phyloP scores from a whole-genome alignment of 345 rosid genomes.

The Alliaria petiolata region DNA sequence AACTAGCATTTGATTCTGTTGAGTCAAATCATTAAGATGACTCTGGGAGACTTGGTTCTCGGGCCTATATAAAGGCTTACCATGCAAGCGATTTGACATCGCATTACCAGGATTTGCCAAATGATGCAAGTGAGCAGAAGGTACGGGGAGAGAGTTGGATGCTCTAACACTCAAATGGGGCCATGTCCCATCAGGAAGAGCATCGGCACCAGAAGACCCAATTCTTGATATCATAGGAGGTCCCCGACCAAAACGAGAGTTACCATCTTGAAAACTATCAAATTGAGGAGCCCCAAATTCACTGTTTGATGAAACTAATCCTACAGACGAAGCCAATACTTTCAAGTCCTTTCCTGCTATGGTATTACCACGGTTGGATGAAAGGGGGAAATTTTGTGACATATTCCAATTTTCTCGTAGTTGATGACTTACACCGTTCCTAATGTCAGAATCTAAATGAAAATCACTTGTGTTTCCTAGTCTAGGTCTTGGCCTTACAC shows the following conservation, averaged over 20 bases:
- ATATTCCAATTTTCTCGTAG: slow-evolving; percentile 48
- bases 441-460: slow-evolving; percentile 41
- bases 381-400: slow-evolving; percentile 37
- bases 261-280: slow-evolving; percentile 46
- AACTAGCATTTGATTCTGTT: slow-evolving; percentile 44
- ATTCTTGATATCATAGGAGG: slow-evolving; percentile 37
- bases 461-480: slow-evolving; percentile 39
- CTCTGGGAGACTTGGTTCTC: slow-evolving; percentile 50
- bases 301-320: slow-evolving; percentile 38
- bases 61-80: slow-evolving; percentile 42
- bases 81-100: slow-evolving; percentile 43
- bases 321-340: slow-evolving; percentile 42
- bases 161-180: slow-evolving; percentile 51
- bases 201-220: slow-evolving; percentile 44
- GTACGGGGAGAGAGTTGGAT: slow-evolving; percentile 46
- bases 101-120: slow-evolving; percentile 39
- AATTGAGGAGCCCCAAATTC: slow-evolving; percentile 38
- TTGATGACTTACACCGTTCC: slow-evolving; percentile 39
- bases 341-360: slow-evolving; percentile 47
- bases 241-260: slow-evolving; percentile 38
- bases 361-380: slow-evolving; percentile 38
- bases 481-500: slow-evolving; percentile 43
- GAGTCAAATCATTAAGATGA: slow-evolving; percentile 47
- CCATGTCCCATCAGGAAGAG: slow-evolving; percentile 45
- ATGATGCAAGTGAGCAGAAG: slow-evolving; percentile 47